Conservation (phyloP, 495 filamentous ascomycete genomes). For the Jackrogersella minutella region DNA sequence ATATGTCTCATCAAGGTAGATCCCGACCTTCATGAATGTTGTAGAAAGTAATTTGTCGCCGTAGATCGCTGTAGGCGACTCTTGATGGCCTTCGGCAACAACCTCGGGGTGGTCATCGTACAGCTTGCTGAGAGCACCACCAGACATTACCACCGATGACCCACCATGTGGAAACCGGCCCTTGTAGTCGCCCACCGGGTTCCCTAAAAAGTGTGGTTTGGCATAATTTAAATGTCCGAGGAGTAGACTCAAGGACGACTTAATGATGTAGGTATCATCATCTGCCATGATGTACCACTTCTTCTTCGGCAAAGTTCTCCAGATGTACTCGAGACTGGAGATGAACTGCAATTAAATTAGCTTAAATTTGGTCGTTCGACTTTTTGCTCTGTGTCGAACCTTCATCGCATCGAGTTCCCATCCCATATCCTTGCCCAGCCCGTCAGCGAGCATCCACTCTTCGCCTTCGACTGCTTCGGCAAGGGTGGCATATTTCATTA, state of each 20-base stretch:
- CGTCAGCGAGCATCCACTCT: constrained; percentile 46
- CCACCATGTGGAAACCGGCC: constrained; percentile 59
- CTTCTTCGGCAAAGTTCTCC: constrained; percentile 52
- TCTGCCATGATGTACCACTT: constrained; percentile 60
- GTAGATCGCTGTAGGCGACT: constrained; percentile 51
- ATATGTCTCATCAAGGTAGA: constrained; percentile 56
- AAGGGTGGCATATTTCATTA: constrained; percentile 50
- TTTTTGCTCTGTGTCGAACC: constrained; percentile 35
- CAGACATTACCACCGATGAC: constrained; percentile 54
- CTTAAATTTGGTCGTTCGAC: too few species aligned
- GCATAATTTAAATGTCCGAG: constrained; percentile 51
- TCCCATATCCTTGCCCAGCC: constrained; percentile 48
- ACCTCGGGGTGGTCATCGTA: constrained; percentile 45
- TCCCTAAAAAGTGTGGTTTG: constrained; percentile 57
- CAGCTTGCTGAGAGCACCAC: constrained; percentile 49
- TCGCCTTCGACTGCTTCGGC: constrained; percentile 46
- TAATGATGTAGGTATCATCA: constrained; percentile 58
- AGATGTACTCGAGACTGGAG: constrained; percentile 53
- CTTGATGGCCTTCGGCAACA: constrained; percentile 44
- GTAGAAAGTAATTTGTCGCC: constrained; percentile 55
- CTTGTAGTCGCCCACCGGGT: constrained; percentile 57
- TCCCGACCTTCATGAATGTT: constrained; percentile 49
- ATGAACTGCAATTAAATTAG: constrained; percentile 48
- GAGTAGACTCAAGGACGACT: constrained; percentile 49
- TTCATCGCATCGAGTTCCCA: constrained; percentile 61